phyloP scores from a whole-genome alignment of 2,329 filamentous ascomycete genomes.

The Aspergillus sp. region DNA sequence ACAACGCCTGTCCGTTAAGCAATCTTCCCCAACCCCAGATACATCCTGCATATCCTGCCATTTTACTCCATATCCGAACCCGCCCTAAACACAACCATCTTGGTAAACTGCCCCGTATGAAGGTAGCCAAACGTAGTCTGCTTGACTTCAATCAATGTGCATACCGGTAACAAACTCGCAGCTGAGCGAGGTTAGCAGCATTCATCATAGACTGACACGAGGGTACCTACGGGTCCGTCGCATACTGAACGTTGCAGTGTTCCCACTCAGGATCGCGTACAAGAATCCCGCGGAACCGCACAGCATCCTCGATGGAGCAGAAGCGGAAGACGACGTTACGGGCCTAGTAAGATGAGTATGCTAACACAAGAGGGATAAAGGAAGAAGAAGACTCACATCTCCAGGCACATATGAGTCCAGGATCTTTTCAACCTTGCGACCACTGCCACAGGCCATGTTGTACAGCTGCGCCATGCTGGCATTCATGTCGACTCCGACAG shows the following conservation, averaged over 20 bases:
- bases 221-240: slow-evolving; percentile 44
- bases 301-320: slow-evolving; percentile 49
- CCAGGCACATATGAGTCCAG: slow-evolving; percentile 42
- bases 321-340: slow-evolving; percentile 53
- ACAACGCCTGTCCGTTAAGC: background rate
- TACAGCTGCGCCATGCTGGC: slow-evolving; percentile 40
- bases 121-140: background rate
- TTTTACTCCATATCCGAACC: background rate
- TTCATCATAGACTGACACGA: background rate
- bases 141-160: slow-evolving; percentile 16
- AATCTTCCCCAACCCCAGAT: background rate
- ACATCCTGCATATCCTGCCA: background rate
- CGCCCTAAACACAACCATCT: background rate
- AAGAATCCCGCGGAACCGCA: slow-evolving; percentile 47
- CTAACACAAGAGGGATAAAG: background rate
- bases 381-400: slow-evolving; percentile 39
- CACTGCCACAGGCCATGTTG: slow-evolving; percentile 41
- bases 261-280: slow-evolving; percentile 48
- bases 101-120: background rate
- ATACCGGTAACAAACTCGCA: slow-evolving; percentile 26
- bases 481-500: slow-evolving; percentile 44
- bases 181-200: slow-evolving; percentile 16
- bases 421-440: slow-evolving; percentile 50
- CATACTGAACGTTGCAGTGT: slow-evolving; percentile 47
- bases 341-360: slow-evolving; percentile 32